Conservation (phyloP, 148 eudicot species). For the Persicaria maculosa region DNA sequence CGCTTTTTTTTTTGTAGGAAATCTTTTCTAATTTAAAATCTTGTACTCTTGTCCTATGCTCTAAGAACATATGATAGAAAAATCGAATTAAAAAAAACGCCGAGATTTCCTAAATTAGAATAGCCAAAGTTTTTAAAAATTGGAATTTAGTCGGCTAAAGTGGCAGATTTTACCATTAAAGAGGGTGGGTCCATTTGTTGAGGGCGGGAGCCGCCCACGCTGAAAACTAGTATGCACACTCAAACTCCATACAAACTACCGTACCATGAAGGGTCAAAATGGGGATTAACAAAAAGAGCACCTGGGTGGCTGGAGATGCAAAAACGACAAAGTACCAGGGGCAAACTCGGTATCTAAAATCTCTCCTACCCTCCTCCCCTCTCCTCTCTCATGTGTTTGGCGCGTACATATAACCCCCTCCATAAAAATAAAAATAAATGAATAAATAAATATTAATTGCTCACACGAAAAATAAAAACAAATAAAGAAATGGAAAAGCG, state of each 20-base stretch:
- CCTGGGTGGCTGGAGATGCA: not conserved
- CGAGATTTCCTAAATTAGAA: too few relatives aligned
- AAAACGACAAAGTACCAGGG: not conserved
- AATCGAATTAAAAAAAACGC: too few relatives aligned
- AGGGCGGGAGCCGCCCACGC: conserved; percentile 5
- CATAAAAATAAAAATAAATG: not conserved
- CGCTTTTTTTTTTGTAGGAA: too few relatives aligned
- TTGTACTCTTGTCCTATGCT: too few relatives aligned
- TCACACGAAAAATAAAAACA: not conserved
- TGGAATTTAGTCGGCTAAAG: not conserved
- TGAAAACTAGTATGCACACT: not conserved
- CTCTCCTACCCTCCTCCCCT: conserved; percentile 5
- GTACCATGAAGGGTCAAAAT: not conserved
- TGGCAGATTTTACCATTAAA: conserved; percentile 1
- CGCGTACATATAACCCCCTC: conserved; percentile 10
- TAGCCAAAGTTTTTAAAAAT: too few relatives aligned
- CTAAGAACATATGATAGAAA: too few relatives aligned
- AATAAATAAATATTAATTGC: not conserved
- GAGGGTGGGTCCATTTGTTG: not conserved
- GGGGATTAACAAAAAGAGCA: not conserved
- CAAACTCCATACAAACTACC: not conserved
- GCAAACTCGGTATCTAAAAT: not conserved
- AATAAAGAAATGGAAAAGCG: not conserved
- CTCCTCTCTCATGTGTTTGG: conserved; percentile 11
- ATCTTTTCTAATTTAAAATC: too few relatives aligned